Percentiles rank a stretch among this genome's conserved stretches.
Conservation (phyloP, 2,329 filamentous ascomycete species). For the Epichloe brachyelytri region DNA sequence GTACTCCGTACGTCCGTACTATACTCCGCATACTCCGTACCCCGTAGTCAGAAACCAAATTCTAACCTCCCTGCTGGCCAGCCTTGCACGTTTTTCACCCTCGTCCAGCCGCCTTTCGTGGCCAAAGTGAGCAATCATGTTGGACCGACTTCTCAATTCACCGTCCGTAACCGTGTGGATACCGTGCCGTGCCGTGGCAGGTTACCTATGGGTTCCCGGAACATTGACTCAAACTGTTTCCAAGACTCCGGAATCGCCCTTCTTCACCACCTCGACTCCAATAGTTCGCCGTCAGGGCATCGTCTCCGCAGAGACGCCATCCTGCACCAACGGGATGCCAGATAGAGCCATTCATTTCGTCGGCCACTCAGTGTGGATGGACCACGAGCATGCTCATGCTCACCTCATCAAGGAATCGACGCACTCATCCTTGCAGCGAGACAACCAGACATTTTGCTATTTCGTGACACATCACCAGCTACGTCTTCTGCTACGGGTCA, state of each 20-base stretch:
- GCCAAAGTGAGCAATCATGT: neutral
- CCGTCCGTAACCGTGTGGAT: neutral
- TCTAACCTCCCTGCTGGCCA: neutral
- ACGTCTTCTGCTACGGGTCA: neutral
- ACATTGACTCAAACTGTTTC: neutral
- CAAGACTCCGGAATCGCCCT: neutral
- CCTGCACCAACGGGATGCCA: neutral
- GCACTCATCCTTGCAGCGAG: neutral
- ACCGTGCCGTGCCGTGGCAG: neutral
- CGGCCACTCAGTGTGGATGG: neutral
- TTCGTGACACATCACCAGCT: neutral
- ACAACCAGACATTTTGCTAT: neutral
- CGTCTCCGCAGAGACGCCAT: neutral
- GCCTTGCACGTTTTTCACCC: neutral
- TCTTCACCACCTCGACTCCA: neutral
- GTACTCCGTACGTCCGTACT: too few species aligned
- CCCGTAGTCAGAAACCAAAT: too few species aligned
- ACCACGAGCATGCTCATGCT: neutral
- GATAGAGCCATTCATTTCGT: neutral
- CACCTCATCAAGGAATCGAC: neutral
- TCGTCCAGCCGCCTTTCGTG: neutral
- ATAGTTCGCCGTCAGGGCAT: neutral
- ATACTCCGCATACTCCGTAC: too few species aligned
- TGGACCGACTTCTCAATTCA: neutral
- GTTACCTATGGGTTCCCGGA: neutral